A percentile compares a stretch with the other conserved stretches of the same genome.
These are phyloP conservation scores for Populus ilicifolia DNA, from an alignment of 345 rosid species.

Conservation along the genomic window DNA sequence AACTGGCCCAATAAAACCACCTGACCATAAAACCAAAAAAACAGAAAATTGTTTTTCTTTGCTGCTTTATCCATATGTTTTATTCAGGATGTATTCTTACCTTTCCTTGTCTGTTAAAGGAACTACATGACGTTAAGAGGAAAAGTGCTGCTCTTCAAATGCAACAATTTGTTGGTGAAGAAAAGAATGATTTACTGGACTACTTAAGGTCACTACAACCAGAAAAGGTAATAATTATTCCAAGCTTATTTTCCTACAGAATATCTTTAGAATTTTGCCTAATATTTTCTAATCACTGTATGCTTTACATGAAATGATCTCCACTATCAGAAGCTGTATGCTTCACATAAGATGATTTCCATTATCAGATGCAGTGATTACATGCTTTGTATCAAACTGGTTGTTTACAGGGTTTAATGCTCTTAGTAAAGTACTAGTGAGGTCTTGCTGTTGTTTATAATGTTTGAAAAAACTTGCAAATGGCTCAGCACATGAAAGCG, in stretches of 20 bases:
- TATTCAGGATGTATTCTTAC: conserved; percentile 9
- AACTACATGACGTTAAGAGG: conserved; percentile 73
- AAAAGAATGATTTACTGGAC: conserved; percentile 92
- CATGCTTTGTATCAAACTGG: conserved; percentile 5
- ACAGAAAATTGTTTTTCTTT: not conserved
- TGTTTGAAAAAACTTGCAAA: not conserved
- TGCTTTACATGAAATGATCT: not conserved
- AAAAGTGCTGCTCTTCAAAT: conserved; percentile 92
- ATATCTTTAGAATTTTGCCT: not conserved
- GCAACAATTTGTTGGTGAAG: conserved; percentile 99
- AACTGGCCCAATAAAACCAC: not conserved
- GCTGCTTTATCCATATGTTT: not conserved
- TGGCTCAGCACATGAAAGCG: not conserved
- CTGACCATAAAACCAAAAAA: not conserved
- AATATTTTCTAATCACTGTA: not conserved
- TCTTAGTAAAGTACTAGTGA: not conserved
- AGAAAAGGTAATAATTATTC: conserved; percentile 60
- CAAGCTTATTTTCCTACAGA: conserved; percentile 5
- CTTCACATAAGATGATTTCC: not conserved
- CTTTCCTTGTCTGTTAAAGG: conserved; percentile 41
- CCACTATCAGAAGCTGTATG: conserved; percentile 1
- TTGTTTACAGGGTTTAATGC: not conserved
- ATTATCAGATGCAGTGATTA: conserved; percentile 4
- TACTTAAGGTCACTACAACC: conserved; percentile 90
- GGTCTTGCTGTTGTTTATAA: not conserved